Conservation (phyloP, 2,329 filamentous ascomycete genomes). For the Alternaria solani region DNA sequence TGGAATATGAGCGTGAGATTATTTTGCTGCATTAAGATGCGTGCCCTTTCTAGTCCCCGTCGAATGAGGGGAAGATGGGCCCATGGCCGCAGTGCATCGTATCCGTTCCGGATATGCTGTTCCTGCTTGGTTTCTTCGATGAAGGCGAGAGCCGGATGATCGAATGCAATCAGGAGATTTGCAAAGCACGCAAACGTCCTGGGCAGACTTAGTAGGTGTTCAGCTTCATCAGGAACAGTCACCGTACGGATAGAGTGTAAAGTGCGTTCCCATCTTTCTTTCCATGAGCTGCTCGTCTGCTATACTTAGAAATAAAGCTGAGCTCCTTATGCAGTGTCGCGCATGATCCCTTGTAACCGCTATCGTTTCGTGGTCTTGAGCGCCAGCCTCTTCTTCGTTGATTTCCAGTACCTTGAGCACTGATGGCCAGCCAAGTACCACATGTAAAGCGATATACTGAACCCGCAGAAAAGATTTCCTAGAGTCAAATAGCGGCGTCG, state of each 20-base stretch:
- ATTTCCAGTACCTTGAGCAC: conserved; percentile 34
- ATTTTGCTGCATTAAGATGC: conserved; percentile 32
- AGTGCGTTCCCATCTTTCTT: conserved; percentile 34
- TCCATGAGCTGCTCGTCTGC: conserved; percentile 37
- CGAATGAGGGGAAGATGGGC: conserved; percentile 30
- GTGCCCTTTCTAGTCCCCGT: conserved; percentile 29
- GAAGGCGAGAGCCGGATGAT: conserved; percentile 28
- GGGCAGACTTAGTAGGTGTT: conserved; percentile 3
- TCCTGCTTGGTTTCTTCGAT: conserved; percentile 32
- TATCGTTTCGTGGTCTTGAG: conserved; percentile 25
- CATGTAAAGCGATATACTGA: conserved; percentile 41
- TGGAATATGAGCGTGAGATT: conserved; percentile 24
- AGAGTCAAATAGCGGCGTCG: conserved; percentile 38
- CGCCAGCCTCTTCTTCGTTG: conserved; percentile 18
- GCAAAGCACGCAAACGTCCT: conserved; percentile 33
- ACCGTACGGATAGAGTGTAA: conserved; percentile 28
- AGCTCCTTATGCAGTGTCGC: conserved; percentile 15
- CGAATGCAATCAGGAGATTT: conserved; percentile 30
- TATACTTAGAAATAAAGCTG: conserved; percentile 27
- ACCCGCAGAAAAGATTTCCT: conserved; percentile 37
- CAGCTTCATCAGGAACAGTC: neutral
- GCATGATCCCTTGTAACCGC: conserved; percentile 29
- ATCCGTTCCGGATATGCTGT: conserved; percentile 34
- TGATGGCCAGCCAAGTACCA: conserved; percentile 41
- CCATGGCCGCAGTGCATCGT: conserved; percentile 32